Percentiles rank a stretch among this genome's conserved stretches.
Evolutionary conservation across 768 basidiomycete genomes (phyloP).

Genomic region (Boletus sp.): DNA sequence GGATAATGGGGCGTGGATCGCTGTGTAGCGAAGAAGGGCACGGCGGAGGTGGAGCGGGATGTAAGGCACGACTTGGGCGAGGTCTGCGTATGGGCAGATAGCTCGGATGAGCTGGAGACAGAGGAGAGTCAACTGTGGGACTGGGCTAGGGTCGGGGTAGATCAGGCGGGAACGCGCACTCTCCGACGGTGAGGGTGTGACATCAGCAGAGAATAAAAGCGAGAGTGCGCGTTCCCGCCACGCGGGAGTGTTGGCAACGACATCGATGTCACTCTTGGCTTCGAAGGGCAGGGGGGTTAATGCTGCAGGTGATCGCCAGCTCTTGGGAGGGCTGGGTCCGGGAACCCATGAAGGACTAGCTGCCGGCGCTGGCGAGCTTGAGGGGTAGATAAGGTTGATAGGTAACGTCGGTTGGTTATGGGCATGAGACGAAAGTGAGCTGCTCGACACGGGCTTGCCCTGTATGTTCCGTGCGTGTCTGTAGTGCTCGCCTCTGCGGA

Average conservation of each 20-base stretch:
- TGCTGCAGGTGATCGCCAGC: conserved; percentile 44
- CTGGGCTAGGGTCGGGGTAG: conserved; percentile 17
- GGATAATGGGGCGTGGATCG: conserved; percentile 55
- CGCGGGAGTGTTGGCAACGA: conserved; percentile 26
- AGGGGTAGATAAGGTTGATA: conserved; percentile 36
- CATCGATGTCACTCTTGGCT: conserved; percentile 3
- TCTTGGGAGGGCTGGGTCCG: conserved; percentile 54
- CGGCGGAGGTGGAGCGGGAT: conserved; percentile 60
- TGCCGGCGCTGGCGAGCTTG: conserved; percentile 1
- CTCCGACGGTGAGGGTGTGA: not conserved
- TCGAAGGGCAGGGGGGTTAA: conserved; percentile 11
- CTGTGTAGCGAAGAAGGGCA: conserved; percentile 54
- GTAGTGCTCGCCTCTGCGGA: conserved; percentile 65
- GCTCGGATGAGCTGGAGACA: conserved; percentile 52
- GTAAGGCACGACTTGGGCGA: conserved; percentile 46
- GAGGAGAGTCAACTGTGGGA: conserved; percentile 54
- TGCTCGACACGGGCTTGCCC: conserved; percentile 18
- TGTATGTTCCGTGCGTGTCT: conserved; percentile 58
- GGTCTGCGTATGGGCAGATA: conserved; percentile 38
- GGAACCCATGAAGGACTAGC: conserved; percentile 29
- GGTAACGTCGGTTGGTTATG: conserved; percentile 48
- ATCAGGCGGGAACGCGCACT: not conserved
- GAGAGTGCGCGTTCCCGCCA: conserved; percentile 61
- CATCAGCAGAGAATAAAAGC: conserved; percentile 38
- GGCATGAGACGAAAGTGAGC: conserved; percentile 18